Evolutionary conservation across 2,329 filamentous ascomycete species (phyloP), one percentile per base, ranked within the genome.

Genomic region (Chaetomium strumarium): DNA sequence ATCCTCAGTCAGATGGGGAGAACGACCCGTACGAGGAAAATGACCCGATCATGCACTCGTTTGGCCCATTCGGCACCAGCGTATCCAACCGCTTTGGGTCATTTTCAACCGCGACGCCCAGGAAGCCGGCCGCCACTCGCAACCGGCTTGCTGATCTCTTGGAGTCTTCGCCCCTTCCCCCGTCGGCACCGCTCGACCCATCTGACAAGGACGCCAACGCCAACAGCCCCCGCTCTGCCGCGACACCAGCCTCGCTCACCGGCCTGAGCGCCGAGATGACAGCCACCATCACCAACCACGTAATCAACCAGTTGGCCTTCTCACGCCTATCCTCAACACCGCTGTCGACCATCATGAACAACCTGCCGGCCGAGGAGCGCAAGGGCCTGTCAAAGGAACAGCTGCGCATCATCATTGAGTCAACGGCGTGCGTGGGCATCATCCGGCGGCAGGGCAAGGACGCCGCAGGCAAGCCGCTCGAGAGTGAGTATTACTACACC

Each of bases 401-500:
- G 39, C 78, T 97, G 47, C 84, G 85, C 55, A 75, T 72, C 42
- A 78, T 95, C 53, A 80, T 97, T 40, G 86, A 90, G 65, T 74
- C 75, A 20, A 87, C 88, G 6, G 70, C 79, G 9, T 96, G 90
- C 66, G 84, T 97, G 58, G 93, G 93, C 43, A 86, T 93, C 68
- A 96, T 99, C 62, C 78, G 80, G 47, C 85, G 93, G 37, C 85
- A 92, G 67, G 93, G 93, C 66, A 99, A 97, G 70, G 93, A 99
- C 66, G 93, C 93, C 5, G 92, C 93, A 0, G 93, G 93, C 60
- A 93, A 96, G 73, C 74, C 85, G 7, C 79, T 99, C 1, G 92
- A 99, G 75, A 95, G 88, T 74, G 91, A 99, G 69, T 97, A 95
- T 68, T 97, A 97, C 71, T 99, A 99, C 65, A 77, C 96, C 8